Percentiles rank a stretch among this genome's conserved stretches.
phyloP scores from a whole-genome alignment of 495 filamentous ascomycete genomes.

The Lasiosphaeria hispida region DNA sequence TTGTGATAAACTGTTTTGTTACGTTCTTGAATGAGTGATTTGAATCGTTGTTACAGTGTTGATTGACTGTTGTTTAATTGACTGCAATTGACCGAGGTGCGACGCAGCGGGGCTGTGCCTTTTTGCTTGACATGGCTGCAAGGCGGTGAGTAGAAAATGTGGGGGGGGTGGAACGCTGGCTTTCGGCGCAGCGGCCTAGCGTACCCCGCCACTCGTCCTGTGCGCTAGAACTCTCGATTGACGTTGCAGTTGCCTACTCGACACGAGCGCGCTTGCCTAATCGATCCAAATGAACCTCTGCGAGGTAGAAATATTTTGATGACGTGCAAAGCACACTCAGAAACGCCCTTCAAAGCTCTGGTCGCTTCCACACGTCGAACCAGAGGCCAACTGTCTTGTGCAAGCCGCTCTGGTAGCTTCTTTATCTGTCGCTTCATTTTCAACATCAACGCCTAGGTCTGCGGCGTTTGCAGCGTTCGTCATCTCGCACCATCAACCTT shows the following conservation, averaged over 20 bases:
- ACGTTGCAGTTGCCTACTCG: slow-evolving; percentile 26
- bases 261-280: slow-evolving; percentile 21
- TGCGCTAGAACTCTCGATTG: slow-evolving; percentile 9
- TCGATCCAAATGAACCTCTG: not conserved
- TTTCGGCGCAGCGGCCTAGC: not conserved
- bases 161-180: too few species aligned
- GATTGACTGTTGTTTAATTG: too few species aligned
- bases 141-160: too few species aligned
- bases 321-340: slow-evolving; percentile 4
- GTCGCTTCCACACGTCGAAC: not conserved
- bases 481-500: not conserved
- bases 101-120: too few species aligned
- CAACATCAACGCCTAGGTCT: not conserved
- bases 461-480: not conserved
- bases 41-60: too few species aligned
- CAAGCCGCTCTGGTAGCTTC: not conserved
- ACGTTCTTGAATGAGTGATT: too few species aligned
- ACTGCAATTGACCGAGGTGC: too few species aligned
- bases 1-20: too few species aligned
- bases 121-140: too few species aligned
- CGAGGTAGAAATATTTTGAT: not conserved
- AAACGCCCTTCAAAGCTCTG: not conserved
- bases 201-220: slow-evolving; percentile 4
- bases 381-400: not conserved
- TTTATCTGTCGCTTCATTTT: not conserved